Percentiles rank a stretch among this genome's conserved stretches.
Evolutionary conservation across 768 basidiomycete genomes (phyloP).

Genomic region (Agrocybe praecox): DNA sequence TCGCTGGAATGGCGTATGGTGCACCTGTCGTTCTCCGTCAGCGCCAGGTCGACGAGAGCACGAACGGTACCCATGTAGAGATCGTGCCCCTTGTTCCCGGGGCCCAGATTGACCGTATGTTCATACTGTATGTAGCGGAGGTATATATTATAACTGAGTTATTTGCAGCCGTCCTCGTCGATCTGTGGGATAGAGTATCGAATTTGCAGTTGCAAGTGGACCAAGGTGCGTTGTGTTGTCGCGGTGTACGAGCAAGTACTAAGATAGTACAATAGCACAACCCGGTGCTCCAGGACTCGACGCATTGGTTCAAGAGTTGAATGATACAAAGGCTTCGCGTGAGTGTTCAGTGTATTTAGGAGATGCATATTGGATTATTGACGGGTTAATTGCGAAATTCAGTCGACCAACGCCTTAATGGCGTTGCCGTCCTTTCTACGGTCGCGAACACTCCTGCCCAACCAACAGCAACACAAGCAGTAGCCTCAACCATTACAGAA

Average conservation of each 20-base stretch:
- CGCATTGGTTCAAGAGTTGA: slow-evolving; percentile 4
- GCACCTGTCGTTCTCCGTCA: slow-evolving; percentile 1
- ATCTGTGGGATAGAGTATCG: slow-evolving; percentile 21
- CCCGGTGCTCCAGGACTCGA: slow-evolving; percentile 5
- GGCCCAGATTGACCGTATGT: slow-evolving; percentile 15
- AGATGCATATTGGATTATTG: too few relatives aligned
- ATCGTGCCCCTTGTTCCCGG: slow-evolving; percentile 10
- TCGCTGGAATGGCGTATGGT: slow-evolving; percentile 3
- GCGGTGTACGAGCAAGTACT: too few relatives aligned
- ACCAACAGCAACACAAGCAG: neutral
- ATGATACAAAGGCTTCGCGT: slow-evolving; percentile 8
- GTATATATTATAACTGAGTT: neutral
- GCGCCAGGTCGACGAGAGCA: neutral
- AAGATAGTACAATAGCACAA: slow-evolving; percentile 2
- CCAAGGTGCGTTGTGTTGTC: slow-evolving; percentile 10
- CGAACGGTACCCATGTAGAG: slow-evolving; percentile 7
- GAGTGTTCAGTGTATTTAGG: neutral
- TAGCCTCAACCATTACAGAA: neutral
- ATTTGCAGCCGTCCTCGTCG: slow-evolving; percentile 18
- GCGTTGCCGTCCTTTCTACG: slow-evolving; percentile 13
- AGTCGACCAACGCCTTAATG: slow-evolving; percentile 16
- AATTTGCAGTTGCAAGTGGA: slow-evolving; percentile 18
- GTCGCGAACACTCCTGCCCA: neutral
- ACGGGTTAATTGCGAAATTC: too few relatives aligned
- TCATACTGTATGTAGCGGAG: neutral